Evolutionary conservation across 2,329 filamentous ascomycete genomes (phyloP).

Genomic region (Ophiosphaerella herpotricha): DNA sequence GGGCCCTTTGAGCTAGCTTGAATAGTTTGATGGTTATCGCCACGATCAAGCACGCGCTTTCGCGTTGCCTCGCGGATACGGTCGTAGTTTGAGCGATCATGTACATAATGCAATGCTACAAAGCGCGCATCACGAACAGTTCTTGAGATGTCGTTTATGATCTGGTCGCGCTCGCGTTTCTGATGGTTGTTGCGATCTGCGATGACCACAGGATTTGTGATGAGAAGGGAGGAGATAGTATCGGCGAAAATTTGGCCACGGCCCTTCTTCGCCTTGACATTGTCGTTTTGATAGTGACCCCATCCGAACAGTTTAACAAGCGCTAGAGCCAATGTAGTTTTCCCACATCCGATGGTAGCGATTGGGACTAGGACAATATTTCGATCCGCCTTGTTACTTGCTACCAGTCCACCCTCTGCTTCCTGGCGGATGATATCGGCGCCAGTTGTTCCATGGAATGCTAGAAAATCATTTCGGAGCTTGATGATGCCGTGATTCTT

Average conservation of each 20-base stretch:
- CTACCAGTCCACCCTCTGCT: conserved; percentile 59
- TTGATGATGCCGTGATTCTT: conserved; percentile 94
- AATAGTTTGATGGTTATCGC: conserved; percentile 98
- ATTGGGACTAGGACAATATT: conserved; percentile 87
- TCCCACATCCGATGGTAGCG: conserved; percentile 93
- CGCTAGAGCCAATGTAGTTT: conserved; percentile 88
- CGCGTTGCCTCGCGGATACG: conserved; percentile 75
- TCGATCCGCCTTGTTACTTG: conserved; percentile 59
- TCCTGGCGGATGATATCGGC: conserved; percentile 84
- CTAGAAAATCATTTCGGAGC: conserved; percentile 84
- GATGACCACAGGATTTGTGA: conserved; percentile 72
- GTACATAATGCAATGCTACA: conserved; percentile 87
- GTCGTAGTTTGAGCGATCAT: conserved; percentile 69
- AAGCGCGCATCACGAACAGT: conserved; percentile 68
- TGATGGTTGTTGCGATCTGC: conserved; percentile 96
- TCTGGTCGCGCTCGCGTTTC: conserved; percentile 82
- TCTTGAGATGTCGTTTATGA: conserved; percentile 76
- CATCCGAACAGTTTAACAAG: conserved; percentile 83
- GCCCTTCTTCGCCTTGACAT: conserved; percentile 76
- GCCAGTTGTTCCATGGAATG: conserved; percentile 81
- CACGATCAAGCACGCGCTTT: conserved; percentile 78
- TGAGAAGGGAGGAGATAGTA: conserved; percentile 68
- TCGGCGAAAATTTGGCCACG: conserved; percentile 79
- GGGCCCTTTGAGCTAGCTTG: conserved; percentile 75
- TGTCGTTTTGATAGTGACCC: conserved; percentile 96